These are phyloP conservation scores for Ustanciosporium gigantosporum DNA, from an alignment of 1,284 basidiomycete genomes.

Conservation along the genomic window DNA sequence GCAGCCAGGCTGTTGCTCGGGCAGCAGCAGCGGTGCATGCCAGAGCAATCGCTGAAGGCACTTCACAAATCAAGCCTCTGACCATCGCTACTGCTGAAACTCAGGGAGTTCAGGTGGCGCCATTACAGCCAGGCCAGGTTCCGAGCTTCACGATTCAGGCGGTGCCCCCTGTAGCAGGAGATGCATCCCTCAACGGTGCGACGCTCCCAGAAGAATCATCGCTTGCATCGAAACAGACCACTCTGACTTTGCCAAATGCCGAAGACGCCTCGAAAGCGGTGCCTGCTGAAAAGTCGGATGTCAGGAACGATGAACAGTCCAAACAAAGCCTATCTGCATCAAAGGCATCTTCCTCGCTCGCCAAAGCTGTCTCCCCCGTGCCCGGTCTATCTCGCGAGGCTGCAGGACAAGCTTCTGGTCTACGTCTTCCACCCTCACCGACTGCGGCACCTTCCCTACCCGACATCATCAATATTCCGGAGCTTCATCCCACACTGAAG, in stretches of 20 bases:
- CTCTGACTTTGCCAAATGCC: background rate
- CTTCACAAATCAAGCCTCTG: constrained; percentile 31
- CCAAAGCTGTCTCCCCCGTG: constrained; percentile 24
- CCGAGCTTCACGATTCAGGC: constrained; percentile 38
- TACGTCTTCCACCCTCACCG: constrained; percentile 31
- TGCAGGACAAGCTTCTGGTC: constrained; percentile 8
- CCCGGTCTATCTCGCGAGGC: constrained; percentile 24
- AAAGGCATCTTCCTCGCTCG: background rate
- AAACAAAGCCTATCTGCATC: background rate
- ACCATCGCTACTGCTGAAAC: constrained; percentile 26
- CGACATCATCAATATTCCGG: constrained; percentile 15
- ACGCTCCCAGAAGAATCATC: background rate
- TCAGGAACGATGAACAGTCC: background rate
- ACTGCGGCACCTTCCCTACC: constrained; percentile 14
- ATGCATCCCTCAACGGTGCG: background rate
- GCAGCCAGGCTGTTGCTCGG: constrained; percentile 24
- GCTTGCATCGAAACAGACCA: background rate
- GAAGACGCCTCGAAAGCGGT: constrained; percentile 6
- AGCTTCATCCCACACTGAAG: constrained; percentile 51
- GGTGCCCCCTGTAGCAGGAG: constrained; percentile 1
- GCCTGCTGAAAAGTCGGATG: constrained; percentile 4
- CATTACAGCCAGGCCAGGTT: constrained; percentile 34
- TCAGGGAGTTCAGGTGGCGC: constrained; percentile 33
- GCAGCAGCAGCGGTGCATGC: constrained; percentile 32
- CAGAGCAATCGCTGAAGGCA: constrained; percentile 21